Percentiles rank a stretch among this genome's conserved stretches.
phyloP scores from a whole-genome alignment of 1,284 basidiomycete species.

The Pterulicium gracile region DNA sequence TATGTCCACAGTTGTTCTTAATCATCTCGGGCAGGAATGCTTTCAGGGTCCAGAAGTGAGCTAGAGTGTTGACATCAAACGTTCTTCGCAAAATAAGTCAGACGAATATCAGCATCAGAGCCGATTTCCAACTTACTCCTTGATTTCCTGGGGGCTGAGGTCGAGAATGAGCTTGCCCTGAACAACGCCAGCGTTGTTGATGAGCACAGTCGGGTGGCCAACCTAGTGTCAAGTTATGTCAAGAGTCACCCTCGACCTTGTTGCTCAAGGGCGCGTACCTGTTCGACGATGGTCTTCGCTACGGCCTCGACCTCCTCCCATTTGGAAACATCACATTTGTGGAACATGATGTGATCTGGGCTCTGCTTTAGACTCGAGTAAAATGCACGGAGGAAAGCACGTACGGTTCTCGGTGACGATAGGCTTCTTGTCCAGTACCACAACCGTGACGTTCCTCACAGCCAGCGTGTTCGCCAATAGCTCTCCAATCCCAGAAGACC shows the following conservation, averaged over 20 bases:
- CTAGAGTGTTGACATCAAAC: slow-evolving; percentile 80
- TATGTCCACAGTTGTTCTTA: slow-evolving; percentile 67
- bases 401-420: slow-evolving; percentile 67
- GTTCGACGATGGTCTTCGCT: slow-evolving; percentile 60
- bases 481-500: slow-evolving; percentile 83
- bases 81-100: too few relatives aligned
- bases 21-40: slow-evolving; percentile 92
- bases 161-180: slow-evolving; percentile 83
- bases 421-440: slow-evolving; percentile 76
- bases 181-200: slow-evolving; percentile 96
- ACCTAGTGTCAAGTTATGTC: slow-evolving; percentile 37
- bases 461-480: slow-evolving; percentile 78
- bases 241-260: not conserved
- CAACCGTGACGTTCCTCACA: slow-evolving; percentile 69
- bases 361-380: slow-evolving; percentile 4
- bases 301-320: slow-evolving; percentile 70
- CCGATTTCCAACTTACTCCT: slow-evolving; percentile 46
- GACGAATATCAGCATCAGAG: too few relatives aligned
- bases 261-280: slow-evolving; percentile 34
- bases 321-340: slow-evolving; percentile 84
- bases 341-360: slow-evolving; percentile 69
- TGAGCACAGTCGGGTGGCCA: slow-evolving; percentile 79
- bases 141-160: slow-evolving; percentile 65
- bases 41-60: slow-evolving; percentile 87
- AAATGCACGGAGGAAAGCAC: slow-evolving; percentile 13